Percentiles rank a stretch among this genome's conserved stretches.
phyloP scores from a whole-genome alignment of 2,329 filamentous ascomycete species.

The Penicillium sp. region DNA sequence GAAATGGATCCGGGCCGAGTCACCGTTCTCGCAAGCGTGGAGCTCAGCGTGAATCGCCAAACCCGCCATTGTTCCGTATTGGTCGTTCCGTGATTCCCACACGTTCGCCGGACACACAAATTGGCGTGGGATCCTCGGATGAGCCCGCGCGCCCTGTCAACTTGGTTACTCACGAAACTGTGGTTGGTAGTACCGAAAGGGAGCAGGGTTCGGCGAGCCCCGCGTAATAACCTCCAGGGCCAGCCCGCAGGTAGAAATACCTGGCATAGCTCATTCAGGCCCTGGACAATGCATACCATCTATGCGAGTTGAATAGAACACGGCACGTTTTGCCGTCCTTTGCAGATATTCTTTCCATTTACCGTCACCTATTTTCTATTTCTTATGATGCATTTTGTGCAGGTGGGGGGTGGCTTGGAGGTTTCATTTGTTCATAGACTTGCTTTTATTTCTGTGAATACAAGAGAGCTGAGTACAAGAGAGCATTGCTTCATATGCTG shows the following conservation, averaged over 20 bases:
- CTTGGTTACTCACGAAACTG: constrained; percentile 26
- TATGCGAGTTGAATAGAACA: not conserved
- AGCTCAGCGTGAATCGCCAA: constrained; percentile 19
- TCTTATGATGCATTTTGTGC: not conserved
- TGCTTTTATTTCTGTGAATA: constrained; percentile 3
- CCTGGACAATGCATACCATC: not conserved
- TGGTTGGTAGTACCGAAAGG: not conserved
- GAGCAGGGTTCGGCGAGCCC: not conserved
- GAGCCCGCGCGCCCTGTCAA: constrained; percentile 42
- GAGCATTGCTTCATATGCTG: not conserved
- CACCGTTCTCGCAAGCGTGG: constrained; percentile 35
- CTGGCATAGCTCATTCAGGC: not conserved
- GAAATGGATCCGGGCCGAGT: constrained; percentile 16
- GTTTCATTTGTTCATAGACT: not conserved
- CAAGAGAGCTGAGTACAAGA: not conserved
- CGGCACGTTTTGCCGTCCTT: not conserved
- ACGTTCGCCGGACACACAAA: constrained; percentile 22
- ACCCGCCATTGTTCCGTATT: constrained; percentile 33
- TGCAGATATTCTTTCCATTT: not conserved
- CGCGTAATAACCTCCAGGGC: not conserved
- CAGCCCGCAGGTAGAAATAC: not conserved
- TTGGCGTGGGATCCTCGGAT: constrained; percentile 28
- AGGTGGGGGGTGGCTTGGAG: not conserved
- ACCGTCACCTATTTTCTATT: too few relatives aligned
- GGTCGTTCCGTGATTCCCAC: constrained; percentile 32